Base-by-base conservation (phyloP, 441 rosid genomes). In the Populus hybrid region DNA sequence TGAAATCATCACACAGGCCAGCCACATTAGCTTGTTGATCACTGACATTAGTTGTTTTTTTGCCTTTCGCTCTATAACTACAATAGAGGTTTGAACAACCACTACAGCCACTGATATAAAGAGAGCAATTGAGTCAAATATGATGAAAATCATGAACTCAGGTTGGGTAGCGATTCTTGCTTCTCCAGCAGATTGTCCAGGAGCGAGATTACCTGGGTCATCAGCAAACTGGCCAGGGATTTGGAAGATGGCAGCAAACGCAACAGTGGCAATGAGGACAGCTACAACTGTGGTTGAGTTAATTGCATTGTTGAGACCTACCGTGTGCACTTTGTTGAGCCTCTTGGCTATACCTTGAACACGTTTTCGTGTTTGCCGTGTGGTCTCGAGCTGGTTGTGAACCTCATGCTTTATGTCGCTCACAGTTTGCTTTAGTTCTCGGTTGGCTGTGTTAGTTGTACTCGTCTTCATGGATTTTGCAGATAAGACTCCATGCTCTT, bases 1-100 rank as follows among this genome's bases (percentile, higher is more conserved):
- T 3, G 99, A 92, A 68, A 94, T 81, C 40, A 91, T 85, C 76
- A 88, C 90, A 63, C 98, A 96, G 9, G 98, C 98, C 73, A 96
- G 76, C 98, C 99, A 96, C 99, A 96, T 93, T 74, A 95, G 76
- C 88, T 95, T 93, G 88, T 95, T 95, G 68, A 96, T 94, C 42
- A 94, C 83, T 3, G 94, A 88, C 95, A 96, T 88, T 86, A 96
- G 82, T 74, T 90, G 91, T 84, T 92, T 91, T 89, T 94, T 94
- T 4, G 98, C 97, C 79, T 87, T 87, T 80, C 92, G 89, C 82
- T 94, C 98, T 42, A 90, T 94, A 34, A 92, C 95, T 14, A 96
- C 95, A 59, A 96, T 90, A 8, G 99, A 91, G 11, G 96, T 96
- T 83, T 96, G 99, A 73, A 96, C 96, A 80, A 96, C 98, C 81